Base-by-base conservation (phyloP, 257 asterid genomes). In the Plantago ovata region DNA sequence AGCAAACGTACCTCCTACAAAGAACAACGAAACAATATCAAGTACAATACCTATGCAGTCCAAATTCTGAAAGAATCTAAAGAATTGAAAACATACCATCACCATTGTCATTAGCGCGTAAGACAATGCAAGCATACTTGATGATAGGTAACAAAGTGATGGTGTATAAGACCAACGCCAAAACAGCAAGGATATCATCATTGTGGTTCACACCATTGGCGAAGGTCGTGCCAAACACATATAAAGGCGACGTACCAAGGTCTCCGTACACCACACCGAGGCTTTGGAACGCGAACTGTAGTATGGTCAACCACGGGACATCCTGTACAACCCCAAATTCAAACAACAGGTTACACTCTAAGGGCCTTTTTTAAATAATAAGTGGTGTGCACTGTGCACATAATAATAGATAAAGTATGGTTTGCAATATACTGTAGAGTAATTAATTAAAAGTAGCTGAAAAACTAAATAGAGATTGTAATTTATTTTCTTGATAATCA, bases 1-100 rank as follows among this genome's bases (percentile, higher is more conserved):
- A 1, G 94, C 94, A 68, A 87, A 84, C 4, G 92, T 84, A 21
- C 94, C 94, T n/a, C 94, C 96, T 87, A 16, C 13, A 32, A 53
- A 11, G 15, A 43, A 9, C 13, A 39, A 2, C 44, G n/a, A n/a
- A n/a, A 13, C 11, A 3, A 8, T 3, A 39, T 39, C 8, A 39
- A 39, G 11, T 39, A 39, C 1, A 13, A 8, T 2, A 9, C 3
- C 3, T 2, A 39, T 39, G 14, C 14, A 1, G 3, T 39, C 11
- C 13, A 39, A 3, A 1, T 16, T 18, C 10, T 20, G 53, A 47
- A n/a, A 47, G 0, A 14, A 14, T n/a, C 10, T 14, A 47, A 3
- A 48, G 50, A 48, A 8, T 8, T 3, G 7, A 10, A 5, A 18
- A 20, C 21, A 10, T 72, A 84, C 94, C 94, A 11, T 84, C 75